phyloP scores from a whole-genome alignment of 106 monocot genomes.

The Dendrobium chrysotoxum region DNA sequence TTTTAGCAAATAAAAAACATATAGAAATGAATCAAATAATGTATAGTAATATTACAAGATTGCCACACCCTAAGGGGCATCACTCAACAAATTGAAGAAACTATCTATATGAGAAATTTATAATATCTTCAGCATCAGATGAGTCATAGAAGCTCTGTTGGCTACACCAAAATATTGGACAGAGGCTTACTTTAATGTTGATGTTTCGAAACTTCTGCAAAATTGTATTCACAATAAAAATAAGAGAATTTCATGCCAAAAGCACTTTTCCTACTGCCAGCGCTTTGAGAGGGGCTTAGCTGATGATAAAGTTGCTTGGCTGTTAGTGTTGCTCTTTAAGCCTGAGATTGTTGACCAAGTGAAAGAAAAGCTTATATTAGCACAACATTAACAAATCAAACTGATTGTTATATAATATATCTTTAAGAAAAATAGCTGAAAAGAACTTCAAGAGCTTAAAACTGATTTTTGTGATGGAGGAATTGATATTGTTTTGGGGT shows the following conservation, averaged over 20 bases:
- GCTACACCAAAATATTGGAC: not conserved
- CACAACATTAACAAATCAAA: not conserved
- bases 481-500: no score
- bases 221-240: not conserved
- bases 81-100: no score
- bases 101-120: no score
- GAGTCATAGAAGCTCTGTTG: not conserved
- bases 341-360: not conserved
- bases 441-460: no score
- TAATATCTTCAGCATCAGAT: no score
- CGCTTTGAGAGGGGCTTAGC: constrained; percentile 14
- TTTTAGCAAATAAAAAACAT: no score
- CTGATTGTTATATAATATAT: not conserved
- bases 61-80: no score
- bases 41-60: no score
- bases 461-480: no score
- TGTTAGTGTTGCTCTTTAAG: constrained; percentile 2
- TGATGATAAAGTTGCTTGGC: constrained; percentile 7
- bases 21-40: no score
- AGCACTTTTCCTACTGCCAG: constrained; percentile 3
- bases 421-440: no score
- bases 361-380: not conserved
- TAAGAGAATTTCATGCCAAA: not conserved
- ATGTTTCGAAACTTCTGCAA: not conserved
- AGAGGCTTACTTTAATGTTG: not conserved